Evolutionary conservation across 768 basidiomycete species (phyloP).

Genomic region (Guyanaporus albipodus): DNA sequence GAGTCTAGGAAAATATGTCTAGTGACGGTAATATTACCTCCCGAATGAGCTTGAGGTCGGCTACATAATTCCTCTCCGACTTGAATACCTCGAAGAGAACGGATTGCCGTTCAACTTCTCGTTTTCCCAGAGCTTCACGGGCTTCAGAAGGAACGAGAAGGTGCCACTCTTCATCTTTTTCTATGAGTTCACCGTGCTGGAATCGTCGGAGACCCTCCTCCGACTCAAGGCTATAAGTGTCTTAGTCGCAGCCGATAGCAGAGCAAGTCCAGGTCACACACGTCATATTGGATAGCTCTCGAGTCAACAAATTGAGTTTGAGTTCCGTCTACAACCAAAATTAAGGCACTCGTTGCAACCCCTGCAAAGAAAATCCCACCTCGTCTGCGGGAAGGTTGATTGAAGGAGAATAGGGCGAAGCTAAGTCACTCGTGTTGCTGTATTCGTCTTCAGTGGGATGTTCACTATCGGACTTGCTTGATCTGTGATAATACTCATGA

Average conservation of each 20-base stretch:
- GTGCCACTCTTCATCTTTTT: slow-evolving; percentile 81
- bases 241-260: slow-evolving; percentile 11
- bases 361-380: slow-evolving; percentile 34
- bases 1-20: slow-evolving; percentile 1
- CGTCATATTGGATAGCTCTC: slow-evolving; percentile 38
- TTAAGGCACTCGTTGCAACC: slow-evolving; percentile 2
- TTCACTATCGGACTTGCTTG: slow-evolving; percentile 39
- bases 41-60: slow-evolving; percentile 68
- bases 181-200: slow-evolving; percentile 60
- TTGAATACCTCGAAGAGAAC: slow-evolving; percentile 88
- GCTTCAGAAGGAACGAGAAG: slow-evolving; percentile 71
- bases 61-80: slow-evolving; percentile 83
- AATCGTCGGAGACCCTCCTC: slow-evolving; percentile 64
- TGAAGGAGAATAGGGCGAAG: slow-evolving; percentile 35
- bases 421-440: slow-evolving; percentile 18
- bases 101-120: slow-evolving; percentile 82
- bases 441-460: slow-evolving; percentile 13
- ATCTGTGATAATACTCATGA: slow-evolving; percentile 33
- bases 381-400: slow-evolving; percentile 34
- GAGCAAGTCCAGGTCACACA: slow-evolving; percentile 25
- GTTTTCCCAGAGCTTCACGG: slow-evolving; percentile 61
- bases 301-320: slow-evolving; percentile 28
- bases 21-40: slow-evolving; percentile 42
- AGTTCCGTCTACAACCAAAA: slow-evolving; percentile 22
- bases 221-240: slow-evolving; percentile 46